These are phyloP conservation scores for Solanum virginianum DNA, from an alignment of 257 asterid species.

Conservation along the genomic window DNA sequence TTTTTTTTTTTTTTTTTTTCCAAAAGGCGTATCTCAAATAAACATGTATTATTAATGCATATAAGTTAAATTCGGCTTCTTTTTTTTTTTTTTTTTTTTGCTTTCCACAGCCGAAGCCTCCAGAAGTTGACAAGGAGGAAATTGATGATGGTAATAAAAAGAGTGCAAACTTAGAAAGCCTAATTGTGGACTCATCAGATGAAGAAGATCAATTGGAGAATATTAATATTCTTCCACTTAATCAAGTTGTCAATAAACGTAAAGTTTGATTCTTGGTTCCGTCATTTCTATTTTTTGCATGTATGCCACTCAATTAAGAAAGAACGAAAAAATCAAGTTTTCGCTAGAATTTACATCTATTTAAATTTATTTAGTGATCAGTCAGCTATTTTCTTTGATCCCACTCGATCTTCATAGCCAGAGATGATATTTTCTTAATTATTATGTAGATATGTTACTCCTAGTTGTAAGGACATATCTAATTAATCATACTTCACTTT, in stretches of 20 bases:
- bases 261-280: background rate
- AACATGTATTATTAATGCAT: no score
- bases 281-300: no score
- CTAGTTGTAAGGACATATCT: background rate
- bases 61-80: background rate
- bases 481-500: background rate
- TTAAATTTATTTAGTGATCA: no score
- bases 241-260: conserved; percentile 48
- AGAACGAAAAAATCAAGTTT: no score
- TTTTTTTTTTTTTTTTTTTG: background rate
- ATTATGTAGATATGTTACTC: background rate
- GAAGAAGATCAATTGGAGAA: conserved; percentile 28
- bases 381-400: no score
- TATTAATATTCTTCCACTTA: conserved; percentile 2
- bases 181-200: conserved; percentile 22
- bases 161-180: background rate
- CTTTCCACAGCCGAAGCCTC: conserved; percentile 9
- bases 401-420: background rate
- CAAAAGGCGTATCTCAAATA: no score
- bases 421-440: background rate
- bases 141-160: conserved; percentile 2
- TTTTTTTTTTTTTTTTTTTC: background rate
- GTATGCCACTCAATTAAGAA: no score
- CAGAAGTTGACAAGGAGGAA: conserved; percentile 16
- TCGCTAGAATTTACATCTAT: no score